Evolutionary conservation across 306 rosid genomes (phyloP).

Genomic region (Pyrus pyrifolia): DNA sequence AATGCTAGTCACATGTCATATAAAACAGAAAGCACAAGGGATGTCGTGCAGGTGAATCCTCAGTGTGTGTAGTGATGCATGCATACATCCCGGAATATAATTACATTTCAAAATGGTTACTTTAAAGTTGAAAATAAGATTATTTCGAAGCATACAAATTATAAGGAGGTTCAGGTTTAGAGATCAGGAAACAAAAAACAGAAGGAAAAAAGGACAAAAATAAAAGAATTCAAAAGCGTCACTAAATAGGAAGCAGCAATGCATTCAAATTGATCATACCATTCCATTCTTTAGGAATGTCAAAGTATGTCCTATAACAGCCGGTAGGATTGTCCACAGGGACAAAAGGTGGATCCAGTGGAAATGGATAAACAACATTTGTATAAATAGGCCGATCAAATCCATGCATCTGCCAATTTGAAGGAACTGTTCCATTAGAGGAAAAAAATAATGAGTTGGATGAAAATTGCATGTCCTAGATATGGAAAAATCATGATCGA

Average conservation of each 20-base stretch:
- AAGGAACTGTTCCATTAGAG: slow-evolving; percentile 73
- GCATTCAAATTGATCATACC: slow-evolving; percentile 37
- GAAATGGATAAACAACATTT: slow-evolving; percentile 67
- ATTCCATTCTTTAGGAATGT: slow-evolving; percentile 79
- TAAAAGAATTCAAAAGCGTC: not conserved
- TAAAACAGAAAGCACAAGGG: not conserved
- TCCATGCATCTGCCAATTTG: slow-evolving; percentile 96
- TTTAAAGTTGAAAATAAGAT: not conserved
- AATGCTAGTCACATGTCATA: slow-evolving; percentile 13
- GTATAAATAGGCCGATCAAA: slow-evolving; percentile 90
- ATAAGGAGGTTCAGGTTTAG: not conserved
- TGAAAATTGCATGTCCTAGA: slow-evolving; percentile 1
- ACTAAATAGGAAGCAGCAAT: not conserved
- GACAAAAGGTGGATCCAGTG: slow-evolving; percentile 74
- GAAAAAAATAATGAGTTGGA: slow-evolving; percentile 14
- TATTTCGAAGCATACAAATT: not conserved
- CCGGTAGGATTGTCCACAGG: slow-evolving; percentile 82
- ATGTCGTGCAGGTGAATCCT: not conserved
- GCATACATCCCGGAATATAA: not conserved
- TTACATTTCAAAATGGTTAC: not conserved
- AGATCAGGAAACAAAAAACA: not conserved
- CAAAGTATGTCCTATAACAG: slow-evolving; percentile 71
- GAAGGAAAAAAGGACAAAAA: not conserved
- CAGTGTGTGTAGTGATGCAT: not conserved
- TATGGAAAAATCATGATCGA: not conserved